Base-by-base conservation (phyloP, 169 alveolate species). In the Eimeria maxima region DNA sequence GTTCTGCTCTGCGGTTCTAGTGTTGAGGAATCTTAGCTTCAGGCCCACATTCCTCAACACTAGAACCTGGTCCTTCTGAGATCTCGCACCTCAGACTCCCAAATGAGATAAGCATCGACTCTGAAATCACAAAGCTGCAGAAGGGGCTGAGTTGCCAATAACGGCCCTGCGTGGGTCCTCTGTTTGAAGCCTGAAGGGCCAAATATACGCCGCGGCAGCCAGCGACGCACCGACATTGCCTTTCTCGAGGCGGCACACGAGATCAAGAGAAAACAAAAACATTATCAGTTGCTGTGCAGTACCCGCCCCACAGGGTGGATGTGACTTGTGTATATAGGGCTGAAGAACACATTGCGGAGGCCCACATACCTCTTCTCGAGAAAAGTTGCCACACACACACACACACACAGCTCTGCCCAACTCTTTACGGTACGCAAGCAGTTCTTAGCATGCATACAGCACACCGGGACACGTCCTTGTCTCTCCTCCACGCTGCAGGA, bases 231-330 rank as follows among this genome's bases (percentile, higher is more conserved):
- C 11, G 24, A 14, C 14, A 42, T 33, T 73, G 84, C 57, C 53
- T 5, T 29, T 38, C 53, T 42, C 10, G 84, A 16, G 84, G 57
- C 55, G 42, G 84, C 27, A 6, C 27, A 7, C 24, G 84, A 38
- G 29, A 38, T 33, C 24, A 38, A 73, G 55, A 38, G 57, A 33
- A 73, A 73, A 73, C 47, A 11, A 73, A 27, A 42, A 7, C 10
- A 27, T 38, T 7, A 33, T 55, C 57, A 11, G 55, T 55, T 73
- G 84, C 84, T 73, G 47, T 29, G 84, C 84, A 73, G 84, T 55
- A 33, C 53, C n/a, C 84, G 11, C 84, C 84, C 84, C 84, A 42
- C 53, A 73, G 47, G 53, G 53, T 42, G 47, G 84, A 38, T 73
- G 55, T 7, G 57, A 27, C 50, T 16, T 38, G 27, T 71, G 84